phyloP scores from a whole-genome alignment of 1,284 basidiomycete species.

The Fistulina hepatica region DNA sequence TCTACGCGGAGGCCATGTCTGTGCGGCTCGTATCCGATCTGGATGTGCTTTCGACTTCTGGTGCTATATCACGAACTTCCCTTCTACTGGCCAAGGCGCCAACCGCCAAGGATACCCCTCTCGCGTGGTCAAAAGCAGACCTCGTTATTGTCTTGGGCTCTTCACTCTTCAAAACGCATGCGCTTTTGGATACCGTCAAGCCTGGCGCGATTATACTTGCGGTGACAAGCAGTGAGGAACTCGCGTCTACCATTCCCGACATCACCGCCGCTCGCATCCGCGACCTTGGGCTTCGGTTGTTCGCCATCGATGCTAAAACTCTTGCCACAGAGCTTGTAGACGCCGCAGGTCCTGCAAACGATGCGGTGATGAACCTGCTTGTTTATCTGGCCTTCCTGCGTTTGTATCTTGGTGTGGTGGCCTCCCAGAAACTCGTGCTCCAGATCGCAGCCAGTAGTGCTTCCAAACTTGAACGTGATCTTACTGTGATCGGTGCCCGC shows the following conservation, averaged over 20 bases:
- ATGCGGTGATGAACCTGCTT: slow-evolving; percentile 39
- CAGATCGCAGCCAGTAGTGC: no score
- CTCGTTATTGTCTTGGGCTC: slow-evolving; percentile 66
- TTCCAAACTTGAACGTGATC: no score
- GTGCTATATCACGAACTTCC: slow-evolving; percentile 52
- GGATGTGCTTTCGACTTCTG: slow-evolving; percentile 61
- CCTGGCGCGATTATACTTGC: slow-evolving; percentile 48
- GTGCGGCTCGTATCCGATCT: slow-evolving; percentile 52
- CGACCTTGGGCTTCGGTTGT: slow-evolving; percentile 54
- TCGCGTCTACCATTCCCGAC: slow-evolving; percentile 41
- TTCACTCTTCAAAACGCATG: slow-evolving; percentile 55
- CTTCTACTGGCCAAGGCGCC: slow-evolving; percentile 42
- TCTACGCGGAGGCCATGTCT: slow-evolving; percentile 39
- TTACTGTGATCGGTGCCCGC: slow-evolving; percentile 36
- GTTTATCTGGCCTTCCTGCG: slow-evolving; percentile 58
- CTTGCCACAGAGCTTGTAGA: slow-evolving; percentile 29
- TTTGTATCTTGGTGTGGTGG: slow-evolving; percentile 56
- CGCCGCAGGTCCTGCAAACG: slow-evolving; percentile 25
- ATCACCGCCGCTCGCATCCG: slow-evolving; percentile 35
- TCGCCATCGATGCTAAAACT: slow-evolving; percentile 42
- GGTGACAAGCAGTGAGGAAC: slow-evolving; percentile 43
- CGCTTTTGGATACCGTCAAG: slow-evolving; percentile 47
- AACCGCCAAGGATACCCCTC: slow-evolving; percentile 34
- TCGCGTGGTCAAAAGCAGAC: slow-evolving; percentile 44
- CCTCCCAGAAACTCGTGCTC: slow-evolving; percentile 40